Percentiles rank a stretch among this genome's conserved stretches.
phyloP scores from a whole-genome alignment of 208 protist species.

The Leishmania major region DNA sequence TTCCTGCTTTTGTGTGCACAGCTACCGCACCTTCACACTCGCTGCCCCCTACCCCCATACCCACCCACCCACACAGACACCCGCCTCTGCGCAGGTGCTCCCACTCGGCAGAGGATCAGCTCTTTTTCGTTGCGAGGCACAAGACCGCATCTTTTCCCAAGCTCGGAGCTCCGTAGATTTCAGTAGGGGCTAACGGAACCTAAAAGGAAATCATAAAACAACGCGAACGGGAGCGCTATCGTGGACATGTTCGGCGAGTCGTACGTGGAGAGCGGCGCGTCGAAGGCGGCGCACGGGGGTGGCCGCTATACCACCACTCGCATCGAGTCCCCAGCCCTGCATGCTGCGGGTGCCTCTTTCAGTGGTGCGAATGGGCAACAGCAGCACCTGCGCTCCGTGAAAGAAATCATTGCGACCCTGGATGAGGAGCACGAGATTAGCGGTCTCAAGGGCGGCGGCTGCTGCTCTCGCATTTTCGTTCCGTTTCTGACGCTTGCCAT shows the following conservation, averaged over 20 bases:
- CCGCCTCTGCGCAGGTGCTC: neutral
- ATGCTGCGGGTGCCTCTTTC: neutral
- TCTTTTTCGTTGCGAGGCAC: neutral
- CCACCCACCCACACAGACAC: neutral
- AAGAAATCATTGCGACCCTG: constrained; percentile 54
- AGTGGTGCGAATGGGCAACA: constrained; percentile 3
- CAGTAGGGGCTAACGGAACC: neutral
- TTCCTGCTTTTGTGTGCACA: neutral
- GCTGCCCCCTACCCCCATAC: too few relatives aligned
- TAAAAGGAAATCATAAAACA: neutral
- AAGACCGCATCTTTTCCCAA: neutral
- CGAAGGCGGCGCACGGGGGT: constrained; percentile 1
- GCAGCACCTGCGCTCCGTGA: constrained; percentile 46
- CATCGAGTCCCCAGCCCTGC: neutral
- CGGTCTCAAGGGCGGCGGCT: constrained; percentile 53
- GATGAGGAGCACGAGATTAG: constrained; percentile 57
- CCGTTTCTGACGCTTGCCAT: constrained; percentile 47
- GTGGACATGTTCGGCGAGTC: constrained; percentile 45
- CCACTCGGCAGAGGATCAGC: neutral
- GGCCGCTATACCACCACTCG: neutral
- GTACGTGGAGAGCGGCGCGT: constrained; percentile 29
- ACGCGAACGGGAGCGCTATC: neutral
- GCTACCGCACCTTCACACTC: neutral
- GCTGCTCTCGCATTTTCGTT: constrained; percentile 73
- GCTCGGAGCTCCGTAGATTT: neutral